Evolutionary conservation across 148 eudicot species (phyloP), one percentile per base, ranked within the genome.

Genomic region (Rhododendron vialii): DNA sequence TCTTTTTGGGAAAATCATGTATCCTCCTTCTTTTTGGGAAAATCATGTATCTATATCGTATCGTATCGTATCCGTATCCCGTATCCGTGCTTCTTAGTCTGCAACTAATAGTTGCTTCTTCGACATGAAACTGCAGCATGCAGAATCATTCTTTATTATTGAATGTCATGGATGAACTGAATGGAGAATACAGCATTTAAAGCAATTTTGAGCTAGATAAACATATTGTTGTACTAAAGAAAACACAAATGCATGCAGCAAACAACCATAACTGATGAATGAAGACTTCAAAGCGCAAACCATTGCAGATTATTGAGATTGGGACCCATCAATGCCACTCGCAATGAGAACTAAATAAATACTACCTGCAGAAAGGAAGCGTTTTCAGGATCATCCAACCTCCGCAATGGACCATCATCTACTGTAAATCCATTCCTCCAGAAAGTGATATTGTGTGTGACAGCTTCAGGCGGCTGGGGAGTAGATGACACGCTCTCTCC

Each of bases 361-460:
- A 45, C 67, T 92, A 95, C 98, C 98, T 93, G 94, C 82, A 95
- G 67, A 87, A 95, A 94, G 50, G 94, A 36, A 48, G 95, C 95
- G 85, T 95, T 95, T 84, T 85, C 92, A 17, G 92, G 94, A 87
- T 94, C 98, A 83, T 94, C 93, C 78, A 95, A 74, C 87, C 93
- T 89, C 86, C 96, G 89, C 87, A 94, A 88, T 76, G 98, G 96
- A 71, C 96, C 95, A 92, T 91, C 94, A 88, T 92, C 78, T 30
- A 94, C 89, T 17, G 95, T 91, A 78, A 94, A 95, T 28, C 98
- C 98, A 87, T 95, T 92, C 73, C 85, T 92, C 98, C 98, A 95
- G 69, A 95, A 91, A 82, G 87, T 86, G 81, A 95, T 92, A 17
- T 84, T 93, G 87, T 90, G 95, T 3, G 78, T 85, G 55, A 89